Percentiles rank a stretch among this genome's conserved stretches.
Evolutionary conservation across 1,139 yeast genomes (phyloP).

Genomic region (Arxiozyma bovina): DNA sequence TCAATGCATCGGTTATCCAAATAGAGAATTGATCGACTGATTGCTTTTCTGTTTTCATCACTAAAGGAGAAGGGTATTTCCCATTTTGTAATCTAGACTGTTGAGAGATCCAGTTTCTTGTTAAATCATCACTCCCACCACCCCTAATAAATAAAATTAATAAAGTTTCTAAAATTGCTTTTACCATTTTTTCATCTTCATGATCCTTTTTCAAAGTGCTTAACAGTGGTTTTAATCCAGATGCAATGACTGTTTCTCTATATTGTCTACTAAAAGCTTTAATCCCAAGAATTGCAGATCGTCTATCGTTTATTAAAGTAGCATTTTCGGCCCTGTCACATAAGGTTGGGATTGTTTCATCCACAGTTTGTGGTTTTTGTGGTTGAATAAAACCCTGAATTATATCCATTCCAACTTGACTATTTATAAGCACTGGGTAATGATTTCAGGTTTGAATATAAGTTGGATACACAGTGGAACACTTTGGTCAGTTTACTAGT

Average conservation of each 20-base stretch:
- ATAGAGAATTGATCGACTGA: slow-evolving; percentile 75
- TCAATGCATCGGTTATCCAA: slow-evolving; percentile 93
- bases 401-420: slow-evolving; percentile 34
- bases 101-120: slow-evolving; percentile 59
- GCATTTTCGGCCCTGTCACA: slow-evolving; percentile 85
- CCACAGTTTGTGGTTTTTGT: slow-evolving; percentile 54
- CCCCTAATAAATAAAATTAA: slow-evolving; percentile 70
- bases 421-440: not conserved
- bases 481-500: not conserved
- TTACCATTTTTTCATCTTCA: slow-evolving; percentile 63
- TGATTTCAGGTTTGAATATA: not conserved
- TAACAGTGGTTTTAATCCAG: slow-evolving; percentile 72
- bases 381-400: slow-evolving; percentile 41
- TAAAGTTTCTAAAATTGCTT: slow-evolving; percentile 79
- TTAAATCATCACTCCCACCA: slow-evolving; percentile 44
- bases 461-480: not conserved
- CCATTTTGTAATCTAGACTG: slow-evolving; percentile 75
- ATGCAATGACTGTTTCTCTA: slow-evolving; percentile 83
- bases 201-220: slow-evolving; percentile 57
- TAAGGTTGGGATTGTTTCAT: slow-evolving; percentile 79
- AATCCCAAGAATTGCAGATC: slow-evolving; percentile 85
- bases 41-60: slow-evolving; percentile 44
- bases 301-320: slow-evolving; percentile 69
- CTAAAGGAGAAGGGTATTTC: slow-evolving; percentile 72
- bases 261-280: slow-evolving; percentile 86